Base-by-base conservation (phyloP, 1,284 basidiomycete genomes). In the Malassezia dermatis region DNA sequence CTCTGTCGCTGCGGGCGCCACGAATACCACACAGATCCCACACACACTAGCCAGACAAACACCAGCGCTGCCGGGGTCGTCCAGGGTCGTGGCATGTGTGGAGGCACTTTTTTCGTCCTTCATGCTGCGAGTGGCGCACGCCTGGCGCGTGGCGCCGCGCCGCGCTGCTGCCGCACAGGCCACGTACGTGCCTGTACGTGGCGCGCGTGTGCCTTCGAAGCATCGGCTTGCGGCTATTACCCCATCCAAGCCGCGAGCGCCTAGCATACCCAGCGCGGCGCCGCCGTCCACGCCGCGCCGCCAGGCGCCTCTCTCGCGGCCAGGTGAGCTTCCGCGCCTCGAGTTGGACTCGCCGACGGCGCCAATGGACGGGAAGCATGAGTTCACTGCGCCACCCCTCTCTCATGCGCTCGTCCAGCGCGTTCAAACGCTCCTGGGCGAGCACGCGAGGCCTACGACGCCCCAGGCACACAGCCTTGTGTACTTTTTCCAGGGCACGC, bases 391-490 rank as follows among this genome's bases (percentile, higher is more conserved):
- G 19, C 37, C 58, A 15, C 49, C 58, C 7, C 42, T 59, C 17
- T 59, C 58, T 7, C 27, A 19, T 2, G 58, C 53, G 3, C 48
- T 59, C 5, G 31, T 59, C 4, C 15, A 13, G 2, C 46, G 47
- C 49, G 39, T 59, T 1, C 58, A 52, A 10, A 41, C 37, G 12
- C 47, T 56, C 12, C 53, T 59, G 12, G 58, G 58, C 30, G 24
- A 17, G 26, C 44, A 40, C 5, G 53, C 49, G 19, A 32, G 42
- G 15, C 58, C 58, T n/a, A 59, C 53, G 1, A 42, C 31, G 17
- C 53, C 53, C 4, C 58, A 59, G 41, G 40, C 53, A 7, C 53
- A 52, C 37, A 39, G 48, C 21, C 47, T 59, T 32, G 43, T 49
- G 17, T 53, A 56, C 44, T 52, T 59, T 27, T 56, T 56, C n/a